Conservation (phyloP, 2,329 filamentous ascomycete genomes). For the Arthroderma sp. region DNA sequence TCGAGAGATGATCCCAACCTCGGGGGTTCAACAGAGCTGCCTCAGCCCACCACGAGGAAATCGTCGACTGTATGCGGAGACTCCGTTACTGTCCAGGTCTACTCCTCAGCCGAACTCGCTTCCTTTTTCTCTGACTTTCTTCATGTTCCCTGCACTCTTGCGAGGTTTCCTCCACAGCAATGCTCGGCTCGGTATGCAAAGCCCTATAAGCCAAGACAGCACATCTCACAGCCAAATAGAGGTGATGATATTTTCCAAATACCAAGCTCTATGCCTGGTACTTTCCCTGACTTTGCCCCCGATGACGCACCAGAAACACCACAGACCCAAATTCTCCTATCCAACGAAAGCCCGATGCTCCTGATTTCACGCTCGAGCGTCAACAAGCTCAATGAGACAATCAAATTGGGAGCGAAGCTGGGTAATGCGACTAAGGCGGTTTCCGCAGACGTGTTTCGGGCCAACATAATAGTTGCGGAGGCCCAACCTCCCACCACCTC, state of each 20-base stretch:
- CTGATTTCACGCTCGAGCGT: constrained; percentile 71
- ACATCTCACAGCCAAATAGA: not conserved
- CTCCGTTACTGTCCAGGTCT: constrained; percentile 54
- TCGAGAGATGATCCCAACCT: constrained; percentile 40
- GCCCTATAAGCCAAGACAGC: too few species aligned
- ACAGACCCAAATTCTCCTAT: constrained; percentile 53
- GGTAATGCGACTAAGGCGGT: constrained; percentile 37
- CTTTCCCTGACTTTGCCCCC: constrained; percentile 34
- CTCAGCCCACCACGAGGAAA: constrained; percentile 29
- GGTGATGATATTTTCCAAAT: not conserved
- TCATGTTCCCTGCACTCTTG: constrained; percentile 67
- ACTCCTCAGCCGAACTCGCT: constrained; percentile 52
- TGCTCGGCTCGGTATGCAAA: constrained; percentile 58
- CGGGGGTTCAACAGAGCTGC: constrained; percentile 38
- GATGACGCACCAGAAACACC: too few species aligned
- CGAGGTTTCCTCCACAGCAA: constrained; percentile 66
- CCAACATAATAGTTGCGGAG: constrained; percentile 66
- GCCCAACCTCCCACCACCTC: constrained; percentile 15
- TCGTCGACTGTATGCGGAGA: constrained; percentile 74
- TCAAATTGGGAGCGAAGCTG: constrained; percentile 37
- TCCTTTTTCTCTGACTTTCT: constrained; percentile 65
- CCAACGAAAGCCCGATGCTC: constrained; percentile 90
- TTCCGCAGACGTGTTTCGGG: constrained; percentile 64
- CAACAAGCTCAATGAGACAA: constrained; percentile 60
- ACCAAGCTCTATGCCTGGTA: constrained; percentile 34